Conservation (phyloP, 495 filamentous ascomycete genomes). For the Neurospora sp. region DNA sequence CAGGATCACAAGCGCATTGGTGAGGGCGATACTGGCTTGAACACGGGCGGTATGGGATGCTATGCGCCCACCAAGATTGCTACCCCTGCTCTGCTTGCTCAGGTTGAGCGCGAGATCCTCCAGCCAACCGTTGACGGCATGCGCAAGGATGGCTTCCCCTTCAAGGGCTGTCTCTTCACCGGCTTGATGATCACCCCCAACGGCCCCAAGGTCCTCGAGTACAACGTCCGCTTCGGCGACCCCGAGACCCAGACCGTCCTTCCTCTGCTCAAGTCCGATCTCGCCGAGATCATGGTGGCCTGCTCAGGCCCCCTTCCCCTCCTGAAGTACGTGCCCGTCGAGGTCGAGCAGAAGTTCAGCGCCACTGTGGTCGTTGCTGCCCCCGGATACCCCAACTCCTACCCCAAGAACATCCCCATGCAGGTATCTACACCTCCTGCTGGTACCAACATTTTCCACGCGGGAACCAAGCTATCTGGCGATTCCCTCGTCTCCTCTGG, state of each 20-base stretch:
- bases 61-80: conserved; percentile 87
- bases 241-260: conserved; percentile 92
- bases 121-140: conserved; percentile 87
- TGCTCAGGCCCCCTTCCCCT: conserved; percentile 65
- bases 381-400: conserved; percentile 87
- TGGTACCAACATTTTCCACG: conserved; percentile 78
- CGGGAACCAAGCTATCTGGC: conserved; percentile 59
- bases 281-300: conserved; percentile 84
- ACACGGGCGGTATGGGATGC: conserved; percentile 97
- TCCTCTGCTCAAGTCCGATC: conserved; percentile 74
- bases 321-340: conserved; percentile 59
- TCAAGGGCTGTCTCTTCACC: conserved; percentile 84
- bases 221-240: conserved; percentile 94
- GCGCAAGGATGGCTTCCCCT: conserved; percentile 67
- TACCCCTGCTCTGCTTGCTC: conserved; percentile 58
- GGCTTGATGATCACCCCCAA: conserved; percentile 88
- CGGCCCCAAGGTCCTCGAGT: conserved; percentile 83
- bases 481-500: conserved; percentile 64
- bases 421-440: conserved; percentile 30
- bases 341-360: conserved; percentile 57
- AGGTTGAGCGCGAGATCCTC: conserved; percentile 72
- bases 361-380: conserved; percentile 90
- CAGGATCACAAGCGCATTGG: conserved; percentile 95
- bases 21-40: conserved; percentile 84
- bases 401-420: conserved; percentile 74